Percentiles rank a stretch among this genome's conserved stretches.
Conservation (phyloP, 192 early-diverging fungal genomes). For the Dispira simplex region DNA sequence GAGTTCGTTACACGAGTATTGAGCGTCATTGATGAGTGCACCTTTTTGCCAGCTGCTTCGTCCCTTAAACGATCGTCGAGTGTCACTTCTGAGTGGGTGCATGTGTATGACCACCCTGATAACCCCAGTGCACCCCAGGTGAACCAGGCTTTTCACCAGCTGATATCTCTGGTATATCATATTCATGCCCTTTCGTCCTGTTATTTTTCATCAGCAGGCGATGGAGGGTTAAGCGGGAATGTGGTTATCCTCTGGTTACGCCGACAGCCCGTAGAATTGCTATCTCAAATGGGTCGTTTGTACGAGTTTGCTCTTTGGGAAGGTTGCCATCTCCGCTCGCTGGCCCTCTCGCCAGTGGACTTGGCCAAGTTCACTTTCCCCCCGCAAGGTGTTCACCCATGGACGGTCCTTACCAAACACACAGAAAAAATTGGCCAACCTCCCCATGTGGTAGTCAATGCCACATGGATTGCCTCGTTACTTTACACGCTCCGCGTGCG, state of each 20-base stretch:
- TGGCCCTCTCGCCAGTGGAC: not conserved
- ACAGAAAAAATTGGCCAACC: not conserved
- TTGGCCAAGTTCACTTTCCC: not conserved
- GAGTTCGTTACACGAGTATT: too few species aligned
- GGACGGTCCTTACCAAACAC: not conserved
- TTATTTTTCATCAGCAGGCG: conserved; percentile 44
- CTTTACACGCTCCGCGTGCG: conserved; percentile 20
- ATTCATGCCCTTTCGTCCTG: conserved; percentile 44
- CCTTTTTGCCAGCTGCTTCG: not conserved
- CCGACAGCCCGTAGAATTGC: conserved; percentile 28
- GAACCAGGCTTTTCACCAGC: conserved; percentile 31
- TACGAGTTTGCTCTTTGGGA: conserved; percentile 29
- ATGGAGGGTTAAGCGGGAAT: conserved; percentile 42
- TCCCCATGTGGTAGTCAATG: conserved; percentile 1
- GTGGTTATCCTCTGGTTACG: conserved; percentile 46
- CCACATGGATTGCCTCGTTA: conserved; percentile 7
- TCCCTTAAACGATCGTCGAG: not conserved
- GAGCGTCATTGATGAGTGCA: too few species aligned
- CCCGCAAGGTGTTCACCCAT: not conserved
- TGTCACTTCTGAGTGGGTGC: not conserved
- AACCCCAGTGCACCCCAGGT: conserved; percentile 15
- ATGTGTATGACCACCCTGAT: conserved; percentile 16
- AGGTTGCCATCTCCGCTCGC: not conserved
- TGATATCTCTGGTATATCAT: conserved; percentile 44
- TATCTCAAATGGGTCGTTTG: conserved; percentile 36